Evolutionary conservation across 371 early-diverging fungal genomes (phyloP), one percentile per base, ranked within the genome.

Genomic region (Lichtheimia ramosa): DNA sequence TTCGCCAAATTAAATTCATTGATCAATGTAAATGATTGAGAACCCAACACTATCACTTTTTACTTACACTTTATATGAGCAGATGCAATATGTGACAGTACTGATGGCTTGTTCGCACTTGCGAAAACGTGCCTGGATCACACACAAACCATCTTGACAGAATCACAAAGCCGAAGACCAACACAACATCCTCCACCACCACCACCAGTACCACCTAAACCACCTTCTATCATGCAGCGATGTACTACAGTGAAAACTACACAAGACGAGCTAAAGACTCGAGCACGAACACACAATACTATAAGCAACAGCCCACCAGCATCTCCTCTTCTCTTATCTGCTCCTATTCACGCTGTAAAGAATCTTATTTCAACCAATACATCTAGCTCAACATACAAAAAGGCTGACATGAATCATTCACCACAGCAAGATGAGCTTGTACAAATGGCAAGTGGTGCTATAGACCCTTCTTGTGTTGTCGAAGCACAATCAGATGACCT

Each of bases 141-240:
- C 25, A 64, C 71, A 8, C 69, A 66, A 53, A 53, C 43, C 6
- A 72, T 75, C 15, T 24, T 51, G 52, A 28, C 39, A 21, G 48
- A 62, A 49, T 34, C 34, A 8, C 34, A n/a, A 56, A 5, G 56
- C 43, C 28, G 51, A 24, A 42, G 28, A 39, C 50, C 18, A 12
- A 20, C 53, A 20, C 58, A 18, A 13, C 49, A 34, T 28, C 46
- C 13, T 16, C 46, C 41, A 55, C 27, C 49, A 43, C 69, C 71
- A 18, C 74, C 77, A n/a, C 77, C 70, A 13, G 49, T 72, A 53
- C 77, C 77, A 10, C 55, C 63, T 13, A 63, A 66, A 49, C 77
- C 72, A 13, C 42, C 28, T 53, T 61, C 51, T 6, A 61, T 55
- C 13, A 43, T 27, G 42, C 15, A 43, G n/a, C 48, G 15, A 12